Percentiles rank a stretch among this genome's conserved stretches.
Conservation (phyloP, 495 filamentous ascomycete genomes). For the Eremomyces bilateralis region DNA sequence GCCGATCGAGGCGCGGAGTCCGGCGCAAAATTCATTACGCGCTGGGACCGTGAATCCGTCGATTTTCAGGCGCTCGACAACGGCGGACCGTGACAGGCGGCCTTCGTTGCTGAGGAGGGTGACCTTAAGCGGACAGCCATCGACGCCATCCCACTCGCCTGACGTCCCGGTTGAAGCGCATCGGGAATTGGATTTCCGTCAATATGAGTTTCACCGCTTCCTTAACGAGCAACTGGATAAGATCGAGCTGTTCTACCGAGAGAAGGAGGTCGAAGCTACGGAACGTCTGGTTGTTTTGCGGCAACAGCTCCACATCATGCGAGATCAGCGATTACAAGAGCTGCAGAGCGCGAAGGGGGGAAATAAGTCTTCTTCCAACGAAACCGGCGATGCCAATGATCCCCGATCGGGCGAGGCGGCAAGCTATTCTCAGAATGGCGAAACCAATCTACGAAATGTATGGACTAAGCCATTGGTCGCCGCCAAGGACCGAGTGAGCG, state of each 20-base stretch:
- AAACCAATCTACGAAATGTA: no score
- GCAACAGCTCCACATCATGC: conserved; percentile 73
- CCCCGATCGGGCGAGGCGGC: background rate
- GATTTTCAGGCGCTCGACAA: conserved; percentile 15
- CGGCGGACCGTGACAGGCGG: conserved; percentile 6
- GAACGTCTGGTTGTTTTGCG: conserved; percentile 45
- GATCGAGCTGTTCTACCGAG: conserved; percentile 64
- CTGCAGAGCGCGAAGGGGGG: conserved; percentile 24
- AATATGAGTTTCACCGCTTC: conserved; percentile 60
- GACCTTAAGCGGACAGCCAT: conserved; percentile 20
- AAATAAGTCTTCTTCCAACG: conserved; percentile 10
- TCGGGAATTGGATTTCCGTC: conserved; percentile 33
- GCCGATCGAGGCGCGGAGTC: background rate
- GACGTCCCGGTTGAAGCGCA: conserved; percentile 26
- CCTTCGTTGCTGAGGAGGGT: conserved; percentile 19
- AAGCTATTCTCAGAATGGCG: conserved; percentile 1
- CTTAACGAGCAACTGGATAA: conserved; percentile 63
- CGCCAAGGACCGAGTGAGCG: conserved; percentile 17
- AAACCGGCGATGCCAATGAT: background rate
- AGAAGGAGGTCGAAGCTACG: conserved; percentile 61
- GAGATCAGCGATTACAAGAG: conserved; percentile 53
- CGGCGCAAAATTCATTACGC: conserved; percentile 13
- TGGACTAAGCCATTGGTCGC: conserved; percentile 14
- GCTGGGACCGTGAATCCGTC: no score
- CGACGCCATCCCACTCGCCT: conserved; percentile 1